These are phyloP conservation scores for Drechslerella stenobrocha DNA, from an alignment of 2,329 filamentous ascomycete genomes.

Conservation along the genomic window DNA sequence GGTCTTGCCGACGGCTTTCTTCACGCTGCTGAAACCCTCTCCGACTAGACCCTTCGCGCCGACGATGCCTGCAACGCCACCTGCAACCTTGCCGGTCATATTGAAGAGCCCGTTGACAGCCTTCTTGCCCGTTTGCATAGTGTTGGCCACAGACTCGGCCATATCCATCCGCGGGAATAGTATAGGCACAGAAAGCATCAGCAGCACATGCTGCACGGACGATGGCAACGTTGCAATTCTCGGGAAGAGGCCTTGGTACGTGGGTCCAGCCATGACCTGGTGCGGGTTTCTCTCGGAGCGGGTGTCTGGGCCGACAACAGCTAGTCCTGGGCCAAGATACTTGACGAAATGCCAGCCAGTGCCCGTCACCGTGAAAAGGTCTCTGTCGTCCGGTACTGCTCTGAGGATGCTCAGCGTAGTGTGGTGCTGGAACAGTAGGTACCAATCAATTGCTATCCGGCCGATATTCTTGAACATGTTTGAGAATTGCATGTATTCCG, in stretches of 20 bases:
- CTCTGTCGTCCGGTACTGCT: conserved; percentile 81
- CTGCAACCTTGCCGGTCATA: conserved; percentile 89
- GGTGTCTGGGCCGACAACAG: conserved; percentile 86
- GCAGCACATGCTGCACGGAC: conserved; percentile 93
- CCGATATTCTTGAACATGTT: conserved; percentile 99
- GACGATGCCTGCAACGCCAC: conserved; percentile 90
- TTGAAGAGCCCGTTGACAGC: conserved; percentile 97
- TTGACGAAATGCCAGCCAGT: conserved; percentile 99
- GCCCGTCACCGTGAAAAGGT: conserved; percentile 96
- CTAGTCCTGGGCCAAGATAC: conserved; percentile 86
- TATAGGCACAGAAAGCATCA: conserved; percentile 90
- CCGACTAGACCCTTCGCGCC: conserved; percentile 91
- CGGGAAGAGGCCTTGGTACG: conserved; percentile 95
- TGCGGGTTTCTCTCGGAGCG: conserved; percentile 86
- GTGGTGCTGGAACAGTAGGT: conserved; percentile 96
- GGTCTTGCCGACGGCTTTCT: conserved; percentile 92
- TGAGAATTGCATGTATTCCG: conserved; percentile 96
- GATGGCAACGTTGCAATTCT: conserved; percentile 88
- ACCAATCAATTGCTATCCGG: conserved; percentile 94
- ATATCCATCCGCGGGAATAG: conserved; percentile 89
- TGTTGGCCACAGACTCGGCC: conserved; percentile 86
- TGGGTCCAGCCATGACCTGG: conserved; percentile 92
- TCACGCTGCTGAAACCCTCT: conserved; percentile 89
- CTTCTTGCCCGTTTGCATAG: conserved; percentile 92
- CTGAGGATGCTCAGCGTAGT: conserved; percentile 91